Evolutionary conservation across 2,329 filamentous ascomycete species (phyloP).

Genomic region (Penicillium psychrosexuale): DNA sequence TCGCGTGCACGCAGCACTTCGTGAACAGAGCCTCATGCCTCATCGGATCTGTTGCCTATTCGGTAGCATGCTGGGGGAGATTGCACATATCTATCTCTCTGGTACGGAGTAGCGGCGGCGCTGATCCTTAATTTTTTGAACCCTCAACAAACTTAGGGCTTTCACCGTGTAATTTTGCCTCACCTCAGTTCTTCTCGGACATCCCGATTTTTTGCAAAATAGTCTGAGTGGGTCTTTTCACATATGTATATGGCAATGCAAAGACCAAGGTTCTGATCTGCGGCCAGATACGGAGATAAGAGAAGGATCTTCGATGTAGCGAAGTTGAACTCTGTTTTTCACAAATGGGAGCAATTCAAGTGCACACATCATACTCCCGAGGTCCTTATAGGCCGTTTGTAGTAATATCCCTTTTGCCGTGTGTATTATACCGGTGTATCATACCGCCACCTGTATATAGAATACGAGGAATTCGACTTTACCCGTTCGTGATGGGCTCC

Average conservation of each 20-base stretch:
- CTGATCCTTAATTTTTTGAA: background rate
- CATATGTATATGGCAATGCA: too few relatives aligned
- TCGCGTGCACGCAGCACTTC: conserved; percentile 3
- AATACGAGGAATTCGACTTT: background rate
- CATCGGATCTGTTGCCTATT: background rate
- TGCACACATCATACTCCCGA: background rate
- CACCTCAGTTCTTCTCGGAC: background rate
- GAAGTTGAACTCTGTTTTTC: background rate
- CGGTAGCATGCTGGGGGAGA: background rate
- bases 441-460: background rate
- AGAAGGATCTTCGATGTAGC: background rate
- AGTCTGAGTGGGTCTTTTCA: background rate
- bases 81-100: too few relatives aligned
- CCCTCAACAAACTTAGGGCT: background rate
- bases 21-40: conserved; percentile 10
- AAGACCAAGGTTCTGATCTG: background rate
- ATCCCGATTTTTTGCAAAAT: background rate
- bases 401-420: background rate
- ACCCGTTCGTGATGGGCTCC: background rate
- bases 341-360: background rate
- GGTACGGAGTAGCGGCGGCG: background rate
- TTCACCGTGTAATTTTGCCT: background rate
- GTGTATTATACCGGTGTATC: background rate
- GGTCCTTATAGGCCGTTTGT: background rate
- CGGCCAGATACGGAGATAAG: background rate